phyloP scores from a whole-genome alignment of 1,284 basidiomycete genomes.

The Cerioporus squamosus region DNA sequence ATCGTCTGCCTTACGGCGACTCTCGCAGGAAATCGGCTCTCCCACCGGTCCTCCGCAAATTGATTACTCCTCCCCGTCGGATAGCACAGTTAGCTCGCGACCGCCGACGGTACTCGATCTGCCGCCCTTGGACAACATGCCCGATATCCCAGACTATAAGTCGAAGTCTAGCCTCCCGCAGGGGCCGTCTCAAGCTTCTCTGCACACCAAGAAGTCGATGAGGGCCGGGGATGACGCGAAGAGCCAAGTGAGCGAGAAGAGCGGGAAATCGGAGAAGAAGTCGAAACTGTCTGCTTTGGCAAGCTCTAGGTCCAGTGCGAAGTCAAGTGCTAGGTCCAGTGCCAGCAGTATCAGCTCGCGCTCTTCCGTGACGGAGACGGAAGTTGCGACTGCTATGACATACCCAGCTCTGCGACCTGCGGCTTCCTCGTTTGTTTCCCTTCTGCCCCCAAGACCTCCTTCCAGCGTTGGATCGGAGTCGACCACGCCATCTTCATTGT shows the following conservation, averaged over 20 bases:
- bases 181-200: conserved; percentile 25
- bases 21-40: conserved; percentile 63
- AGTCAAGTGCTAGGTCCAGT: conserved; percentile 25
- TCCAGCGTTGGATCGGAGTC: conserved; percentile 14
- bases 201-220: conserved; percentile 25
- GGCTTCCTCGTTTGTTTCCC: conserved; percentile 52
- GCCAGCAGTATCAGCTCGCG: conserved; percentile 49
- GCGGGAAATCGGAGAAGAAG: conserved; percentile 37
- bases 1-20: conserved; percentile 70
- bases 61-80: conserved; percentile 41
- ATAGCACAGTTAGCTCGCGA: conserved; percentile 38
- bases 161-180: conserved; percentile 47
- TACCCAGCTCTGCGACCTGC: conserved; percentile 70
- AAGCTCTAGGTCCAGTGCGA: conserved; percentile 49
- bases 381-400: conserved; percentile 58
- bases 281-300: conserved; percentile 69
- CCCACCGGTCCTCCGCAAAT: conserved; percentile 51
- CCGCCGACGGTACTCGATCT: conserved; percentile 42
- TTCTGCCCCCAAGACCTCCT: conserved; percentile 24
- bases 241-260: conserved; percentile 32
- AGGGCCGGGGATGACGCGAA: conserved; percentile 9
- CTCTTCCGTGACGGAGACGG: conserved; percentile 49
- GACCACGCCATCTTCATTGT: conserved; percentile 53
- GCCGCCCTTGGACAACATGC: conserved; percentile 53
- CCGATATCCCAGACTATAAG: conserved; percentile 58